phyloP scores from a whole-genome alignment of 805 yeast genomes.

The Hanseniaspora guilliermondii region DNA sequence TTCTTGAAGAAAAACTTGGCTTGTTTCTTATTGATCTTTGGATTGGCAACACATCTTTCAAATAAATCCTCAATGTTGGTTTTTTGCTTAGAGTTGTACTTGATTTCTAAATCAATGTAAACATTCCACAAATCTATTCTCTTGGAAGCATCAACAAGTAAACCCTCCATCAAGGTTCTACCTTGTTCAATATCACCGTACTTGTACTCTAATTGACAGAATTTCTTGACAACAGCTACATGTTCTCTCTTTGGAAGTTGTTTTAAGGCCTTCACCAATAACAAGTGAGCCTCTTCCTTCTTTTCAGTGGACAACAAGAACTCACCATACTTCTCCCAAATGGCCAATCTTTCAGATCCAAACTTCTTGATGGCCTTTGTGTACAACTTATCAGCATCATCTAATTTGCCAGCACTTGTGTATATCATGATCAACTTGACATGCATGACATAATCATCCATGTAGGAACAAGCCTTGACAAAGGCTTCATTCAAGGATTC shows the following conservation, averaged over 20 bases:
- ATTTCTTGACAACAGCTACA: constrained; percentile 70
- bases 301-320: constrained; percentile 50
- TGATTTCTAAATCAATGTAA: constrained; percentile 85
- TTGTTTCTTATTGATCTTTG: constrained; percentile 67
- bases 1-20: constrained; percentile 90
- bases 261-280: constrained; percentile 64
- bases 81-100: constrained; percentile 47
- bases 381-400: constrained; percentile 58
- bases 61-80: constrained; percentile 53
- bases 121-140: constrained; percentile 92
- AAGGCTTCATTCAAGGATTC: constrained; percentile 72
- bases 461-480: constrained; percentile 74
- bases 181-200: constrained; percentile 92
- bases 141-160: constrained; percentile 78
- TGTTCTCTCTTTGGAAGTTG: constrained; percentile 60
- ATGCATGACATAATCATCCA: constrained; percentile 79
- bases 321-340: constrained; percentile 76
- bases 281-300: constrained; percentile 50
- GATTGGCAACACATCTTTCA: constrained; percentile 53
- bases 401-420: constrained; percentile 56
- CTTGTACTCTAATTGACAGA: constrained; percentile 74
- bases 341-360: constrained; percentile 50
- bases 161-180: constrained; percentile 86
- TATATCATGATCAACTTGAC: constrained; percentile 67
- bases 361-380: constrained; percentile 64